phyloP scores from a whole-genome alignment of 208 protist species.

The Trypanosoma scelopori region DNA sequence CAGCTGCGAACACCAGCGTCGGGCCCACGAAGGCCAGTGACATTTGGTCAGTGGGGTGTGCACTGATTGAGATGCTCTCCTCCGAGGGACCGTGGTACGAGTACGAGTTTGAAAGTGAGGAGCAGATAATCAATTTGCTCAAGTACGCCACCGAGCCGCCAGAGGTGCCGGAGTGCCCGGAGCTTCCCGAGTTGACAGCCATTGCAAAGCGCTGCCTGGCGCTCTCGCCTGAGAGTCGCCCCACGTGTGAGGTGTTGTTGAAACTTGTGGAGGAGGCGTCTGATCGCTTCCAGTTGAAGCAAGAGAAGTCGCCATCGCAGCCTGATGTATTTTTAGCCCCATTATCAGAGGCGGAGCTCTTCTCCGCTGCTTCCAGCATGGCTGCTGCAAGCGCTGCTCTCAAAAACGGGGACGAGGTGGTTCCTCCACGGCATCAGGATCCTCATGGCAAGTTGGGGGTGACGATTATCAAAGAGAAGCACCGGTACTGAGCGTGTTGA shows the following conservation, averaged over 20 bases:
- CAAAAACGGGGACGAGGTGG: neutral
- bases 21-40: slow-evolving; percentile 83
- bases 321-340: slow-evolving; percentile 1
- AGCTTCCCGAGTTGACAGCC: slow-evolving; percentile 65
- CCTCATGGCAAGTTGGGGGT: neutral
- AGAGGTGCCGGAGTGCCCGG: slow-evolving; percentile 71
- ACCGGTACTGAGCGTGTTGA: neutral
- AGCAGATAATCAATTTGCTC: slow-evolving; percentile 87
- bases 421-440: neutral
- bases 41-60: slow-evolving; percentile 91
- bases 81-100: slow-evolving; percentile 86
- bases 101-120: slow-evolving; percentile 87
- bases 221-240: slow-evolving; percentile 49
- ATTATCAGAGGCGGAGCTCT: neutral
- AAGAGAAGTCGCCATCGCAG: neutral
- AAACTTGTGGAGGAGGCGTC: slow-evolving; percentile 49
- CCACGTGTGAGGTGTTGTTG: slow-evolving; percentile 80
- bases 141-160: slow-evolving; percentile 77
- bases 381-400: neutral
- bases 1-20: too few species aligned
- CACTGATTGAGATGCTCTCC: slow-evolving; percentile 91
- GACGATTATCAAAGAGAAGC: neutral
- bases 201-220: slow-evolving; percentile 66
- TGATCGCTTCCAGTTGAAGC: slow-evolving; percentile 38
- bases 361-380: neutral